Evolutionary conservation across 495 filamentous ascomycete genomes (phyloP), one percentile per base, ranked within the genome.

Genomic region (Penicillium coffeae): DNA sequence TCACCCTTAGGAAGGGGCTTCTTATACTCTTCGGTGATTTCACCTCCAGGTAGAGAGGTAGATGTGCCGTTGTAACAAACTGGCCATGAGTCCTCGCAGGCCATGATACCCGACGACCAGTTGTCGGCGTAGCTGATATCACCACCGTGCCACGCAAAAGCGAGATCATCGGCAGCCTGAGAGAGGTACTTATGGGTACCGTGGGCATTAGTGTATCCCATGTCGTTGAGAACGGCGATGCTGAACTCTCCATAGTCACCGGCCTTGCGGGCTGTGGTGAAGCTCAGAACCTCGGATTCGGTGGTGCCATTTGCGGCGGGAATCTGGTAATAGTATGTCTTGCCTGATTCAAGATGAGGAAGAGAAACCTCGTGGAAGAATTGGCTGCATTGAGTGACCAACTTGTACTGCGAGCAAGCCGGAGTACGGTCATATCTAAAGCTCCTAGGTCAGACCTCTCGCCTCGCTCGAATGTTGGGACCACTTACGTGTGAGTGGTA

Each of bases 21-120:
- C 41, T 66, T 56, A 55, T 76, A 76, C 15, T 66, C 64, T 0
- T 62, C 51, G 0, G 72, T 59, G 32, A 69, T 45, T 38, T 47
- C 43, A 6, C 59, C 64, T 8, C 63, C 64, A 9, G 72, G 72
- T 8, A 76, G 59, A 42, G 51, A 37, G 32, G 56, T 72, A 32
- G 57, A 65, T 8, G 73, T 69, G 27, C 76, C 76, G 48, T 78
- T 78, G 52, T 77, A 79, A 65, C 76, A 79, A 8, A 79, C 71
- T 3, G 72, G 70, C 75, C 76, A 79, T 53, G 66, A 59, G 40
- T 61, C 50, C 36, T 55, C 65, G 47, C 76, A 79, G 21, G 76
- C 69, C 20, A 79, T 59, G 37, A 78, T 72, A 10, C 75, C 76
- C 15, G 69, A 72, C 36, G 69, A 76, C 69, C 72, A 74, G 44